phyloP scores from a whole-genome alignment of 2,329 filamentous ascomycete species.

The Ploettnerulaceae sp. region DNA sequence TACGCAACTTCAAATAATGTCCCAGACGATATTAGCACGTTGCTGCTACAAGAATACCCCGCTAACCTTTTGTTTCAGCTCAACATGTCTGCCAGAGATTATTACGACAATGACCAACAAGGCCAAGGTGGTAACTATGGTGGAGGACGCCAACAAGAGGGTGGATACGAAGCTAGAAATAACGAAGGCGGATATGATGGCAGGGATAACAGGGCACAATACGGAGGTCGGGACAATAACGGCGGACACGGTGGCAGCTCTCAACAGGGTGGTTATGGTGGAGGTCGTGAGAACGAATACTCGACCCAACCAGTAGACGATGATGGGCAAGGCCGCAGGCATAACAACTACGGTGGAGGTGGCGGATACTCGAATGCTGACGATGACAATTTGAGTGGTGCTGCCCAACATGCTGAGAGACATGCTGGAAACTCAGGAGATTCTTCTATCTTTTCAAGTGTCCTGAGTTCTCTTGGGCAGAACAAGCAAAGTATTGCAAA shows the following conservation, averaged over 20 bases:
- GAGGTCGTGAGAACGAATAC: slow-evolving; percentile 11
- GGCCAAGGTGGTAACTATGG: slow-evolving; percentile 19
- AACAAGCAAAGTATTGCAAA: slow-evolving; percentile 46
- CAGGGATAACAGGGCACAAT: slow-evolving; percentile 14
- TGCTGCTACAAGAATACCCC: not conserved
- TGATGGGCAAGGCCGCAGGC: slow-evolving; percentile 1
- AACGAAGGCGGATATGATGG: slow-evolving; percentile 15
- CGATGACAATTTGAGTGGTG: slow-evolving; percentile 49
- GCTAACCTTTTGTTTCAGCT: slow-evolving; percentile 8
- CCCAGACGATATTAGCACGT: not conserved
- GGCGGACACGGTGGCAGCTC: slow-evolving; percentile 3
- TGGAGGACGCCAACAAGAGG: slow-evolving; percentile 5
- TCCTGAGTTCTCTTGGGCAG: slow-evolving; percentile 50
- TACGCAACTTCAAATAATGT: not conserved
- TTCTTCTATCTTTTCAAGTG: slow-evolving; percentile 48
- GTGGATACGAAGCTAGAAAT: slow-evolving; percentile 14
- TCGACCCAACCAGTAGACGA: slow-evolving; percentile 8
- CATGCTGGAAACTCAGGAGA: slow-evolving; percentile 48
- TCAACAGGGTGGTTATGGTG: slow-evolving; percentile 8
- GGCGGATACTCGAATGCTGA: slow-evolving; percentile 34
- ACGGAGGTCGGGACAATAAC: not conserved
- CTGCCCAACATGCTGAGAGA: slow-evolving; percentile 49
- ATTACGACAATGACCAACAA: slow-evolving; percentile 17
- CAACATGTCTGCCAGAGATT: slow-evolving; percentile 16
- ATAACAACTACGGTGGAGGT: slow-evolving; percentile 20